Evolutionary conservation across 345 rosid species (phyloP).

Genomic region (Angophora floribunda): DNA sequence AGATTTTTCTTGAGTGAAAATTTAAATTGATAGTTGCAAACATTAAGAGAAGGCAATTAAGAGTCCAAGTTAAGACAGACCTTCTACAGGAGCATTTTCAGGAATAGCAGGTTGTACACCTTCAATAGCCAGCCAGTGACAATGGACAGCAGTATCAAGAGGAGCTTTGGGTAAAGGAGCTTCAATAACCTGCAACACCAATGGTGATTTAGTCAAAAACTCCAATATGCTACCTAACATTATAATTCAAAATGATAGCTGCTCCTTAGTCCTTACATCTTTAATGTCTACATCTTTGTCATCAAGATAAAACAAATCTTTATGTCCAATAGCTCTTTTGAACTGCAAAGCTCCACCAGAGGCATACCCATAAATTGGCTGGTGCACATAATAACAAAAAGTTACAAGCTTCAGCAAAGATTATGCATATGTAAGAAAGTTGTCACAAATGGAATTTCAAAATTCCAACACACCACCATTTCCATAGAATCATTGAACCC

Average conservation of each 20-base stretch:
- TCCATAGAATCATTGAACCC: not conserved
- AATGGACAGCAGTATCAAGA: conserved; percentile 68
- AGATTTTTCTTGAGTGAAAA: not conserved
- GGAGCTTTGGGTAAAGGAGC: conserved; percentile 97
- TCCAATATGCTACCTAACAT: not conserved
- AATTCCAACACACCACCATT: not conserved
- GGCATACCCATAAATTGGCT: conserved; percentile 86
- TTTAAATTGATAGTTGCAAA: not conserved
- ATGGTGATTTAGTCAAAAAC: not conserved
- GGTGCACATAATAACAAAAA: conserved; percentile 12
- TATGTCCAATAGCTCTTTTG: conserved; percentile 83
- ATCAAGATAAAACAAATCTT: conserved; percentile 83
- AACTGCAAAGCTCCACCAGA: conserved; percentile 75
- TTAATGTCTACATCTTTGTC: conserved; percentile 91
- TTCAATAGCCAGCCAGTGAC: conserved; percentile 99
- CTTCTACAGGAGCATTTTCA: conserved; percentile 88
- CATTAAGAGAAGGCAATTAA: not conserved
- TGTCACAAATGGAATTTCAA: not conserved
- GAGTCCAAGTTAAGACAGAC: conserved; percentile 13
- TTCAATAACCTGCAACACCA: conserved; percentile 65
- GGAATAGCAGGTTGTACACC: conserved; percentile 97
- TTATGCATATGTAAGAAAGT: not conserved
- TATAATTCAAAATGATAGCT: not conserved
- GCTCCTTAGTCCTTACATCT: conserved; percentile 51
- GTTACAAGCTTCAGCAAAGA: not conserved